Base-by-base conservation (phyloP, 495 filamentous ascomycete genomes). In the Beverwykella pulmonaria region DNA sequence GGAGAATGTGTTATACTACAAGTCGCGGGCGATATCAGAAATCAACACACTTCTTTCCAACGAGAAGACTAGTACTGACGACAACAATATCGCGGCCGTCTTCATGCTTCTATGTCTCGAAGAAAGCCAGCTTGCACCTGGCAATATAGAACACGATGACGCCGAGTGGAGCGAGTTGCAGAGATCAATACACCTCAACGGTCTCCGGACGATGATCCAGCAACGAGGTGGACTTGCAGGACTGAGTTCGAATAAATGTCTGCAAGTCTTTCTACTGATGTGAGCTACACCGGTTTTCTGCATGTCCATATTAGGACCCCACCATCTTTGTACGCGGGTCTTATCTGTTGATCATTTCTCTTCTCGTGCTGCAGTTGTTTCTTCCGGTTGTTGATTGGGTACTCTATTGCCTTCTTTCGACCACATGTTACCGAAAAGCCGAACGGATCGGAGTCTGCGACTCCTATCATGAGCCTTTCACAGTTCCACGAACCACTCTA, bases 231-330 rank as follows among this genome's bases (percentile, higher is more conserved):
- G 73, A 12, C 54, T 75, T 22, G 36, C 67, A 19, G 64, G 39
- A 8, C 55, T 73, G 22, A 50, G 44, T 23, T 59, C 68, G 20
- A 74, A 73, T 39, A 58, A 34, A 57, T 75, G 71, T 55, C 59
- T 75, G 34, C 71, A 73, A 57, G 50, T 63, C 7, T 73, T 75
- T 41, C 62, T 75, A 12, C 44, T 75, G 12, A 73, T 72, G 73
- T 75, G 41, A 59, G 72, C 64, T 29, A 14, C 58, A 50, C 61
- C 44, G 53, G 23, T 36, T 32, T n/a, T 46, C 19, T 30, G 27
- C 53, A 25, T 41, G 30, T 50, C 12, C n/a, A 57, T 67, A 60
- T 61, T 47, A 55, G 47, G 7, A 25, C 54, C 34, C 48, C 47
- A 50, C 62, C 53, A 47, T 59, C 25, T 20, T 30, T 27, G 10